Percentiles rank a stretch among this genome's conserved stretches.
phyloP scores from a whole-genome alignment of 1,284 basidiomycete genomes.

The Lentinula novae-zelandiae region DNA sequence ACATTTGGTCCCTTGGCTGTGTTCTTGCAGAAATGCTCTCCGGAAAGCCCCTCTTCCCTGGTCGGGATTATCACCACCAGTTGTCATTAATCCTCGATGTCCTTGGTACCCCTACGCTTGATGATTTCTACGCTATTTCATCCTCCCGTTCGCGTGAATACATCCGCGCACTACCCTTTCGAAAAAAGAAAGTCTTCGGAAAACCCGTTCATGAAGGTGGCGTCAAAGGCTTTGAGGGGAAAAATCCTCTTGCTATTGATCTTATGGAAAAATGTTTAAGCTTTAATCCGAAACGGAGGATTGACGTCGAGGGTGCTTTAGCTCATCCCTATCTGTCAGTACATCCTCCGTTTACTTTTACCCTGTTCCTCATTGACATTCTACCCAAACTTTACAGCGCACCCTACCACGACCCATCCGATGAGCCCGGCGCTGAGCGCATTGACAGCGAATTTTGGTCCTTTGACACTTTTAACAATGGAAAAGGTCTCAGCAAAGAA shows the following conservation, averaged over 20 bases:
- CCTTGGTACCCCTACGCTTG: constrained; percentile 84
- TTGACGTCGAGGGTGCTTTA: constrained; percentile 87
- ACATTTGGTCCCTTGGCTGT: constrained; percentile 93
- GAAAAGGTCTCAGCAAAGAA: constrained; percentile 63
- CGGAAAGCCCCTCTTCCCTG: constrained; percentile 89
- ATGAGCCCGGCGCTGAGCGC: constrained; percentile 80
- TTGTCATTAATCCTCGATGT: constrained; percentile 86
- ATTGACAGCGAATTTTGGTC: constrained; percentile 88
- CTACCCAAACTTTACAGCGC: background rate
- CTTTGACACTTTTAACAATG: constrained; percentile 59
- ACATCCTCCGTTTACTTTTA: background rate
- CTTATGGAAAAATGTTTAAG: constrained; percentile 86
- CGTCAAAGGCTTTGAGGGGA: background rate
- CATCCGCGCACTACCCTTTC: constrained; percentile 89
- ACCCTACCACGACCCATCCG: constrained; percentile 80
- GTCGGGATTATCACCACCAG: constrained; percentile 89
- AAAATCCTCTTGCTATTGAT: constrained; percentile 63
- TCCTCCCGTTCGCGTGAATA: constrained; percentile 86
- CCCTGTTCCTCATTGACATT: background rate
- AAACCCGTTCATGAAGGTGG: constrained; percentile 47
- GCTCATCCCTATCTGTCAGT: constrained; percentile 81
- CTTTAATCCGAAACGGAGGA: constrained; percentile 90
- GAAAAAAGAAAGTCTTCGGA: constrained; percentile 78
- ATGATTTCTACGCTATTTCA: constrained; percentile 92
- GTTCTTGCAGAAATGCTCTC: constrained; percentile 93